Conservation (phyloP, 2,329 filamentous ascomycete genomes). For the Claviceps purpurea region DNA sequence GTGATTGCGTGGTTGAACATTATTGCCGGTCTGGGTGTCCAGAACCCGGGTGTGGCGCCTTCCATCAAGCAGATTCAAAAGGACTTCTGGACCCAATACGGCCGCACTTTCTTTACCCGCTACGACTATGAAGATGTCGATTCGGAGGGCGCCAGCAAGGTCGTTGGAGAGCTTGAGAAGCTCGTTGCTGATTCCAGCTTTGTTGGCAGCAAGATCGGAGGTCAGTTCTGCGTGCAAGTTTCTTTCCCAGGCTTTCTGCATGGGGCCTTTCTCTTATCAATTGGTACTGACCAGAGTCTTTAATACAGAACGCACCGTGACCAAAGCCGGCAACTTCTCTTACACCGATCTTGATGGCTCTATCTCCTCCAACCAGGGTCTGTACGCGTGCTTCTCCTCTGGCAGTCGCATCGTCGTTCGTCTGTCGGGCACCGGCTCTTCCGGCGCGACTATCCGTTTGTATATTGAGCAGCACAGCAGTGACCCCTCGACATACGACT, state of each 20-base stretch:
- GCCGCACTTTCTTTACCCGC: constrained; percentile 96
- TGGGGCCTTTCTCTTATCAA: background rate
- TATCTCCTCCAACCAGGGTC: constrained; percentile 87
- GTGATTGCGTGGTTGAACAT: constrained; percentile 98
- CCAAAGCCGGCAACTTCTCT: constrained; percentile 87
- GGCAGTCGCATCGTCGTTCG: constrained; percentile 92
- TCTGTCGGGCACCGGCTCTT: constrained; percentile 87
- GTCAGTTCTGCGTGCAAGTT: constrained; percentile 23
- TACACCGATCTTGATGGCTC: constrained; percentile 98
- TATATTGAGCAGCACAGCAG: constrained; percentile 94
- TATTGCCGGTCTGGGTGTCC: constrained; percentile 81
- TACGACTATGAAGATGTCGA: constrained; percentile 98
- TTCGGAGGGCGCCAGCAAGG: constrained; percentile 78
- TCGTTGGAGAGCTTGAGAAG: constrained; percentile 67
- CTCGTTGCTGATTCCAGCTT: constrained; percentile 64
- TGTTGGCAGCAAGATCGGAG: constrained; percentile 67
- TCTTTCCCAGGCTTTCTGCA: background rate
- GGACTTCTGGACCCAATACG: constrained; percentile 93
- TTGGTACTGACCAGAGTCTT: constrained; percentile 3
- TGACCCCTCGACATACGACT: constrained; percentile 62
- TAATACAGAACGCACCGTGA: constrained; percentile 55
- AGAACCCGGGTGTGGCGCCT: constrained; percentile 65
- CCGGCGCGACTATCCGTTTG: constrained; percentile 87
- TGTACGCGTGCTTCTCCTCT: constrained; percentile 88
- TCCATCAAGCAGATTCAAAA: constrained; percentile 94